Base-by-base conservation (phyloP, 2,329 filamentous ascomycete species). In the Fusarium chuoi region DNA sequence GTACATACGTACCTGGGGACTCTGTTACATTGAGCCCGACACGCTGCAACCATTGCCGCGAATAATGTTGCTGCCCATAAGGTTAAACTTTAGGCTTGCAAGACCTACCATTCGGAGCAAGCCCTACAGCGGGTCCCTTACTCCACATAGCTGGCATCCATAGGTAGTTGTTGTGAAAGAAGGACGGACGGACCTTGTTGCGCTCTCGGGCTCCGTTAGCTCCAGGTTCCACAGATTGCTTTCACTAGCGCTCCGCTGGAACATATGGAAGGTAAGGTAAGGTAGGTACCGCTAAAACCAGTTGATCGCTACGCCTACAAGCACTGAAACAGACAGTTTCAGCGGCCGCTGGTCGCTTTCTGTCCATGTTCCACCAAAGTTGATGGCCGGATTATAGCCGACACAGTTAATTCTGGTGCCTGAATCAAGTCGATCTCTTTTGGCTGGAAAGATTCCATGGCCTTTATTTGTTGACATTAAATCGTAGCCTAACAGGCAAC, bases 401-500 rank as follows among this genome's bases (percentile, higher is more conserved):
- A 7, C 28, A 26, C 2, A 9, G 6, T 17, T 18, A 68, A 68
- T 68, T 64, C 20, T 24, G 48, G 9, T 69, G 66, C 66, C 66
- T 68, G 18, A 8, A n/a, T 15, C 12, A 28, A 8, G 30, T n/a
- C 30, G 7, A 26, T 41, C 20, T 15, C 12, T 36, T 65, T 24
- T 14, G 22, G 22, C 22, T 35, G 3, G 30, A 20, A 1, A 24
- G 10, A 35, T 35, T 35, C n/a, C n/a, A n/a, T n/a, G 22, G 30
- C 17, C 12, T 14, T 39, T 28, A 14, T n/a, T 20, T 49, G 55
- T 41, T 41, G n/a, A 24, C 28, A 26, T 17, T 39, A 63, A 39
- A 39, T 26, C n/a, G 66, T 22, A 69, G 66, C 66, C 66, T 68
- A 30, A 22, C 42, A 68, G 66, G 66, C 66, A 69, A 35, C 66